These are phyloP conservation scores for Blastobotrys apis DNA, from an alignment of 1,139 yeast genomes.

Conservation along the genomic window DNA sequence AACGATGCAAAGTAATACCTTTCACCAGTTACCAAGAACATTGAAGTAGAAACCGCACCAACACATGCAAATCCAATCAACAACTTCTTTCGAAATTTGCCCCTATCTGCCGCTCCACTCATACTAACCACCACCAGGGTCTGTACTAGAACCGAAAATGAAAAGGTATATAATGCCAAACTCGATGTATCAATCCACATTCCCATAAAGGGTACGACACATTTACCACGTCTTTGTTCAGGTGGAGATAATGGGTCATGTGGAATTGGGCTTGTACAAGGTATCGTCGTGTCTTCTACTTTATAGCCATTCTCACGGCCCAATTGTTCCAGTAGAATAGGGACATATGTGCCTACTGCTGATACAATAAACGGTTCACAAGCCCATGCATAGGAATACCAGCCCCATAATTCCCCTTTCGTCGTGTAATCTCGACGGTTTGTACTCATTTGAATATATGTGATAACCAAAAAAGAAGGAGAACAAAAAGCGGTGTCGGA, in stretches of 20 bases:
- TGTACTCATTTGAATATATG: neutral
- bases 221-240: constrained; percentile 25
- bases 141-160: constrained; percentile 59
- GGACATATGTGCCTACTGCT: constrained; percentile 68
- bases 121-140: constrained; percentile 61
- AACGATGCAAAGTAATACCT: constrained; percentile 54
- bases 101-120: constrained; percentile 63
- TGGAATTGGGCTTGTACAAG: constrained; percentile 39
- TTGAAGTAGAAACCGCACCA: constrained; percentile 51
- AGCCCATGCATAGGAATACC: constrained; percentile 56
- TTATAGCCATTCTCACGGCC: constrained; percentile 64
- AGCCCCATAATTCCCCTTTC: constrained; percentile 30
- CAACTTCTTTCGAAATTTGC: constrained; percentile 48
- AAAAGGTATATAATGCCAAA: constrained; percentile 63
- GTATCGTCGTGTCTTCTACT: constrained; percentile 46
- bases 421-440: constrained; percentile 16
- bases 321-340: constrained; percentile 57
- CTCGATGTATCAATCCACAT: constrained; percentile 60
- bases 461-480: neutral
- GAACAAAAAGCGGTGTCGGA: neutral
- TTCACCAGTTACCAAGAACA: constrained; percentile 41
- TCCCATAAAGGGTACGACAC: constrained; percentile 48
- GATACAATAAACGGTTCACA: constrained; percentile 72
- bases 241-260: constrained; percentile 19
- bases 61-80: constrained; percentile 50